Conservation (phyloP, 345 rosid genomes). For the Eutrema heterophyllum region DNA sequence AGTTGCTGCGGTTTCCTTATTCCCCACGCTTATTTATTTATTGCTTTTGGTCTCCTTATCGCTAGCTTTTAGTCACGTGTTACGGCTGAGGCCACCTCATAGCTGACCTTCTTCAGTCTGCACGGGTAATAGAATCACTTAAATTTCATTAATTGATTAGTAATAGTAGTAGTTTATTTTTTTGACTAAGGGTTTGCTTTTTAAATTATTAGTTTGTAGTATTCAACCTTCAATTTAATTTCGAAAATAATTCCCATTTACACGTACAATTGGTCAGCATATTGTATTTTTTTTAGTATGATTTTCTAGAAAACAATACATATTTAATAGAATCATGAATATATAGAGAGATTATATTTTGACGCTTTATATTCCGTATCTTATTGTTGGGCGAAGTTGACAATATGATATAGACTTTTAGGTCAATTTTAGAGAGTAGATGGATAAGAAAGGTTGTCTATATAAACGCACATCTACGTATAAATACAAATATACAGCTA, state of each 20-base stretch:
- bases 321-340: not conserved
- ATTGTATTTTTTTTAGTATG: not conserved
- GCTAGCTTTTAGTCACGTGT: constrained; percentile 23
- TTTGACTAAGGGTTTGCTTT: too few species aligned
- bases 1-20: constrained; percentile 18
- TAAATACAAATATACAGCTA: not conserved
- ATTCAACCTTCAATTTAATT: not conserved
- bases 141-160: not conserved
- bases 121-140: not conserved
- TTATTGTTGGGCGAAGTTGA: not conserved
- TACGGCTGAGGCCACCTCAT: constrained; percentile 29
- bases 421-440: not conserved
- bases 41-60: constrained; percentile 13
- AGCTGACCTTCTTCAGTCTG: constrained; percentile 18
- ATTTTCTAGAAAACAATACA: not conserved
- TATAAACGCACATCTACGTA: constrained; percentile 15
- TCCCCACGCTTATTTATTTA: constrained; percentile 26
- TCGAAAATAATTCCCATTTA: not conserved
- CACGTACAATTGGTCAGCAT: not conserved
- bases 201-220: not conserved
- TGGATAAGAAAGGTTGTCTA: constrained; percentile 7
- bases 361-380: not conserved
- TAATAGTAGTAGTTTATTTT: too few species aligned
- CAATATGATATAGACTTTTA: not conserved
- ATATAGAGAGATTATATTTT: not conserved